Evolutionary conservation across 495 filamentous ascomycete genomes (phyloP), one percentile per base, ranked within the genome.

Genomic region (Hypoxylon perforatum): DNA sequence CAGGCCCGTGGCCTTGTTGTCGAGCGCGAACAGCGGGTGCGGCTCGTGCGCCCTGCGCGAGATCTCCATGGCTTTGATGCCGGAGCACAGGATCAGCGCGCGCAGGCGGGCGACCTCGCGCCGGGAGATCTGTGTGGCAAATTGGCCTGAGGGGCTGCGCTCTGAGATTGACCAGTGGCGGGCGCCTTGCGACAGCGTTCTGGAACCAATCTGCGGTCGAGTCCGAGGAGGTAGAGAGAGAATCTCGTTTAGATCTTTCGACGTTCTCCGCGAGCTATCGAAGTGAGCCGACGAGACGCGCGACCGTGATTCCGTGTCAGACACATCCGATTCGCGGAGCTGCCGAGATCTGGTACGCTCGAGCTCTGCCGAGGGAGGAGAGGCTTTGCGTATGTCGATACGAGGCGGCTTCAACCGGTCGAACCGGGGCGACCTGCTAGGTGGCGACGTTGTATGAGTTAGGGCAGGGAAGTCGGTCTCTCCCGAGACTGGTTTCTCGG

Each of bases 21-120:
- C 61, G 6, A 41, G 45, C 0, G 61, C 48, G 57, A 71, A 62
- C 6, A 76, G 54, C 8, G 74, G 63, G 5, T 64, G 70, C n/a
- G 65, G 71, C 28, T 81, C 82, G 38, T 88, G 78, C 15, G 90
- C 88, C 46, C 89, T 84, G 10, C 88, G 85, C 38, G 82, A 80
- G 57, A 97, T 90, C 69, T 93, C 91, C 61, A 87, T 85, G 0
- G 93, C 93, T 75, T 94, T 94, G 73, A 96, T 88, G 44, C 93
- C 93, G 0, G 92, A 90, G 59, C 89, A 91, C 30, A 97, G 81
- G 23, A 96, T 84, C 0, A 96, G 81, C 1, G 92, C 85, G 54
- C 86, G 82, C 2, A 91, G 84, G 39, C 92, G 87, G 50, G 90
- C 91, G 17, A 95, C 84, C 67, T 97, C 93, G 11, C 85, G 83